Evolutionary conservation across 306 rosid species (phyloP).

Genomic region (Citrullus colocynthis): DNA sequence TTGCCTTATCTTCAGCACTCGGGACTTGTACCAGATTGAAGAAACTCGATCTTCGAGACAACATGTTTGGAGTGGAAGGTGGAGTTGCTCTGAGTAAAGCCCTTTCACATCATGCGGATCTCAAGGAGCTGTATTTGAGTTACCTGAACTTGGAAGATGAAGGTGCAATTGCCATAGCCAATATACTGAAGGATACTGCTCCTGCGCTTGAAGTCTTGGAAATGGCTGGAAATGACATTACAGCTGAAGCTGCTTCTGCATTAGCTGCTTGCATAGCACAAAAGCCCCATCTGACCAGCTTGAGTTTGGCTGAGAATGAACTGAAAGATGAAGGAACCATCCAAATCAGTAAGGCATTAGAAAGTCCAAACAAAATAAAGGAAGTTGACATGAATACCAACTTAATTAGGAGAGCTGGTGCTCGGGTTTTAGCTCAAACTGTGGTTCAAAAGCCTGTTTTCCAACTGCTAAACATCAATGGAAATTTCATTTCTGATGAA

Average conservation of each 20-base stretch:
- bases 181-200: conserved; percentile 61
- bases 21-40: conserved; percentile 37
- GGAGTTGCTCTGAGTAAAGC: conserved; percentile 73
- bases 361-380: conserved; percentile 38
- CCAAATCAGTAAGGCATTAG: conserved; percentile 49
- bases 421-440: conserved; percentile 56
- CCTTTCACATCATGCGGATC: conserved; percentile 39
- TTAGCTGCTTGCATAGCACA: conserved; percentile 46
- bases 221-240: conserved; percentile 83
- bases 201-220: conserved; percentile 73
- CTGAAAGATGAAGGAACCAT: conserved; percentile 82
- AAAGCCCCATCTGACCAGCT: conserved; percentile 45
- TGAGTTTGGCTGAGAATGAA: conserved; percentile 77
- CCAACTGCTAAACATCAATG: conserved; percentile 54
- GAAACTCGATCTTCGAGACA: conserved; percentile 85
- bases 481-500: conserved; percentile 68
- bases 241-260: conserved; percentile 51
- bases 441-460: conserved; percentile 58
- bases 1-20: conserved; percentile 59
- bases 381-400: conserved; percentile 77
- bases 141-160: conserved; percentile 81
- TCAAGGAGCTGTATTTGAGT: conserved; percentile 69
- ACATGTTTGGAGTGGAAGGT: conserved; percentile 80
- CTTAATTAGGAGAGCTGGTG: conserved; percentile 52
- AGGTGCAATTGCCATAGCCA: conserved; percentile 52